Evolutionary conservation across 1,284 basidiomycete genomes (phyloP), one percentile per base, ranked within the genome.

Genomic region (Microstroma glucosiphilum): DNA sequence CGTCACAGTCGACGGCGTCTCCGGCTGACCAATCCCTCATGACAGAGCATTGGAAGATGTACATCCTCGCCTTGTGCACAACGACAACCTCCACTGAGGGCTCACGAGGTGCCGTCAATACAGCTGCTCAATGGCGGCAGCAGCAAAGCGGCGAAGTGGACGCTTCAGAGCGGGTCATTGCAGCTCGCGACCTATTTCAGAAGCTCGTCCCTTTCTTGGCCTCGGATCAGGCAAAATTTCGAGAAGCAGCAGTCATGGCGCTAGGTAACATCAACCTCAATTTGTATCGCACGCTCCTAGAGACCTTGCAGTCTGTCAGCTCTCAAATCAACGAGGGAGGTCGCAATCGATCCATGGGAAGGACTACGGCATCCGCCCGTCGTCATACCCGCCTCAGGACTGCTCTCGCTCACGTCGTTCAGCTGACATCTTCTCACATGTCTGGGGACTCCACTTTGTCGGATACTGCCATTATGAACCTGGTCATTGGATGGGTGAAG

Each of bases 401-500:
- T 0, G 89, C 91, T 13, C 87, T 94, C n/a, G 90, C 89, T 7
- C 87, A 90, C 54, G 92, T 94, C 40, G 92, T 93, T 76, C 87
- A 87, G 72, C 84, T 93, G 37, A 92, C 92, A 0, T 87, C 92
- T 1, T 87, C 87, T 58, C 84, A 88, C 49, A 82, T 94, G 57
- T 86, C 88, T 63, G 84, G 88, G 59, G 85, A 87, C 51, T 86
- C 87, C 13, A 37, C 57, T 3, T 82, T 86, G 6, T 85, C 84
- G 42, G 86, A 89, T 63, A 85, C 87, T 7, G 75, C 76, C 19
- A 87, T 89, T 41, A 81, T 94, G 9, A 84, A 86, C 3, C 87
- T 90, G 58, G 86, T 93, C 46, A 84, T 94, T 64, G 89, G 89
- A 66, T 96, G 93, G 77, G 87, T 94, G 54, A 86, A 87, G 55